phyloP scores from a whole-genome alignment of 2,329 filamentous ascomycete genomes.

The Verticillium albo-atrum region DNA sequence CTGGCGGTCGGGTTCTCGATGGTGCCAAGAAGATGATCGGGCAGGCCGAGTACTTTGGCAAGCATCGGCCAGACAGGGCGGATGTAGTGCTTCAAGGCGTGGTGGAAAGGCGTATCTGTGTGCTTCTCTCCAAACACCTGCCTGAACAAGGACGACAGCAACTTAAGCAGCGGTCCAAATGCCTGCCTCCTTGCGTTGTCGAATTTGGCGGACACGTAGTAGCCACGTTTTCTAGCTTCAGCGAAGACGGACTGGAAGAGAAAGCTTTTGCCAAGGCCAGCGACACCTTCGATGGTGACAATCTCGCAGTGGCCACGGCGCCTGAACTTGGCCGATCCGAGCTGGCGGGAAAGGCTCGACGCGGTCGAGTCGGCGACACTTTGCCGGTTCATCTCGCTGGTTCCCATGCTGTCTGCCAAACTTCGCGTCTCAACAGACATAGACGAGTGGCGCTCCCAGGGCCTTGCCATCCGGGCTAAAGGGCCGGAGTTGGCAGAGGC shows the following conservation, averaged over 20 bases:
- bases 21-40: conserved; percentile 64
- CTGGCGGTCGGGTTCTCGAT: conserved; percentile 31
- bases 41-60: conserved; percentile 56
- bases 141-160: conserved; percentile 63
- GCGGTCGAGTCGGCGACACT: conserved; percentile 30
- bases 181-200: conserved; percentile 56
- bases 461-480: conserved; percentile 32
- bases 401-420: conserved; percentile 36
- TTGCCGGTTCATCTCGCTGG: conserved; percentile 35
- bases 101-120: conserved; percentile 60
- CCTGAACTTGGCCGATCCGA: conserved; percentile 54
- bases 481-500: conserved; percentile 40
- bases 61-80: conserved; percentile 61
- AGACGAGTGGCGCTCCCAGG: conserved; percentile 50
- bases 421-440: conserved; percentile 44
- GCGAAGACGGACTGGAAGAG: conserved; percentile 59
- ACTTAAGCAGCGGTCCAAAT: conserved; percentile 59
- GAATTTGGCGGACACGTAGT: conserved; percentile 63
- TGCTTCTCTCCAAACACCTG: conserved; percentile 65
- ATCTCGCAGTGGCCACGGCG: conserved; percentile 61
- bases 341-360: conserved; percentile 47
- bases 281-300: conserved; percentile 55
- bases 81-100: conserved; percentile 56
- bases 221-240: conserved; percentile 57
- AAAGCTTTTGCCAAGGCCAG: conserved; percentile 61